Base-by-base conservation (phyloP, 805 yeast species). In the Middelhovenomyces tepae region DNA sequence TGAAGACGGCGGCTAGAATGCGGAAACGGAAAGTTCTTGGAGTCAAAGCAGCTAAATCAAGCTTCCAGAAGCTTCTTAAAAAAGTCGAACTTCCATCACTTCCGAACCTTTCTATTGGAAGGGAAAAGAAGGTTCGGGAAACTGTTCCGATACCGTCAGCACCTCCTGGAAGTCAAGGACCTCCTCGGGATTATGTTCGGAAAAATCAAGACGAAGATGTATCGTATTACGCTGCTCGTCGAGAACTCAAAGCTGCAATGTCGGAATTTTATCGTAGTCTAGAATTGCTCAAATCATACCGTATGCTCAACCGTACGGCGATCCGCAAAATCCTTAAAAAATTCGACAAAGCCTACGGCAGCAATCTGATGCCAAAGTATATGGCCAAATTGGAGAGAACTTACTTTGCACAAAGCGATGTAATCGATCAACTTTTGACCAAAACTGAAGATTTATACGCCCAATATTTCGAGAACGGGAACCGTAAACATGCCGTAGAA, bases 281-380 rank as follows among this genome's bases (percentile, higher is more conserved):
- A 40, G 82, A 81, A 38, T 64, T 83, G 22, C 57, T 82, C 31
- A 72, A 72, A 42, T 78, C 83, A 1, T 91, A 76, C 54, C 67
- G 83, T 43, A 64, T 77, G 30, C 56, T 87, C 45, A 91, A 91
- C 56, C 67, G 86, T 19, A 86, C 94, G 0, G 98, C 93, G 0
- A 75, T 87, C 48, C 70, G 95, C 33, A 91, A 91, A 49, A 76
- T 91, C 48, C 66, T 85, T 38, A 91, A 91, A 51, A 91, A 91
- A 54, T 28, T 74, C 52, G 98, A 91, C 57, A 91, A 91, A 49
- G 66, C 78, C 4, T 66, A 77, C 2, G 51, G 61, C 8, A 60
- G 71, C 7, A 45, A 60, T 1, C 44, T 67, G 3, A 61, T 73
- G 8, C 53, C 59, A 1, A 40, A 52, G 2, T 84, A 74, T 49